Base-by-base conservation (phyloP, 306 rosid species). In the Trifolium pratense region DNA sequence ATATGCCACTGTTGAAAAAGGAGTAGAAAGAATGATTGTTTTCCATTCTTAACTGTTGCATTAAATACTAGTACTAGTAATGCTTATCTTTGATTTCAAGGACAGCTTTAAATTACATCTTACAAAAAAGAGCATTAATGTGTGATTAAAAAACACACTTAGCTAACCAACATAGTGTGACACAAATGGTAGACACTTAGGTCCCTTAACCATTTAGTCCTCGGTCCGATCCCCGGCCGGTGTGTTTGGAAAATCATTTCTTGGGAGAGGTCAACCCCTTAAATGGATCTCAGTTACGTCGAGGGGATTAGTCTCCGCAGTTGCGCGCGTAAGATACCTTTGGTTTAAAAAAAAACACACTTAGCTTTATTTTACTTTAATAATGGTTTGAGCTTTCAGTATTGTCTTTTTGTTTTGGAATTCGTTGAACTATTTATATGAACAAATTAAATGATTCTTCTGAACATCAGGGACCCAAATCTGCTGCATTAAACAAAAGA, bases 81-180 rank as follows among this genome's bases (percentile, higher is more conserved):
- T 76, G 17, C 79, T 71, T 79, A 23, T 37, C 77, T 76, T 83
- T 49, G 45, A 71, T 68, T 20, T 45, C 29, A 40, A 42, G 16
- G 42, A 1, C 12, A 66, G 18, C 57, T 15, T 20, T 68, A 31
- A 43, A 52, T 52, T 52, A 52, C 58, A 52, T 17, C 58, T 3
- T 52, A 52, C 58, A 18, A 52, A 52, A 52, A 52, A 1, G 12
- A 18, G 26, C 57, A 21, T 73, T 31, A 26, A 73, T 34, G 4
- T n/a, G 52, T 36, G 42, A 46, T 37, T 71, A 5, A 29, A 63
- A 75, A 62, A 43, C 9, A 18, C 39, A 42, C 16, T 29, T 62
- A n/a, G 17, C 69, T 42, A n/a, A n/a, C n/a, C n/a, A n/a, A n/a
- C n/a, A n/a, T n/a, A n/a, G n/a, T n/a, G n/a, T n/a, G n/a, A n/a